These are phyloP conservation scores for Vaccinium darrowii DNA, from an alignment of 148 eudicot species.

Conservation along the genomic window DNA sequence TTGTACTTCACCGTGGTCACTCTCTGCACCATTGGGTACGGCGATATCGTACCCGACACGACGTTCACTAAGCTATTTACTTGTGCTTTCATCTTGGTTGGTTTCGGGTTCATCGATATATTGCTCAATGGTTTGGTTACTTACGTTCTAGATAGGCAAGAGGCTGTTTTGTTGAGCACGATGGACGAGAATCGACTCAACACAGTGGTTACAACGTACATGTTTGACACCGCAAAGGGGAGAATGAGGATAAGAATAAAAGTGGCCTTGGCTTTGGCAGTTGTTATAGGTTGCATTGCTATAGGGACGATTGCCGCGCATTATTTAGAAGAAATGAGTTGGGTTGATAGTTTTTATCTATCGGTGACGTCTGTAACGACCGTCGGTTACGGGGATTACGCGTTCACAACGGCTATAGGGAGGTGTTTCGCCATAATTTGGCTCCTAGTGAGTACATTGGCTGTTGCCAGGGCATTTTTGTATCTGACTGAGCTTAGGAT, in stretches of 20 bases:
- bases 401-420: conserved; percentile 46
- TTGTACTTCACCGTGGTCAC: conserved; percentile 59
- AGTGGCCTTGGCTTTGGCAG: conserved; percentile 51
- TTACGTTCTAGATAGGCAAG: conserved; percentile 51
- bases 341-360: conserved; percentile 66
- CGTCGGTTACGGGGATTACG: conserved; percentile 66
- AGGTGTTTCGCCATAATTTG: conserved; percentile 65
- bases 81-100: conserved; percentile 49
- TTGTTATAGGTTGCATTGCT: conserved; percentile 42
- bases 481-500: conserved; percentile 64
- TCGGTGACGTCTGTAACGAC: conserved; percentile 78
- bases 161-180: conserved; percentile 42
- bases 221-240: conserved; percentile 41
- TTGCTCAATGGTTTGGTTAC: conserved; percentile 46
- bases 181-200: conserved; percentile 38
- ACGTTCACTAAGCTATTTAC: conserved; percentile 52
- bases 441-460: conserved; percentile 59
- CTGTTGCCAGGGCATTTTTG: conserved; percentile 65
- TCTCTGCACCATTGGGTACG: conserved; percentile 60
- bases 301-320: conserved; percentile 45
- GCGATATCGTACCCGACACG: conserved; percentile 55
- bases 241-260: conserved; percentile 60
- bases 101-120: conserved; percentile 57
- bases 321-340: conserved; percentile 36
- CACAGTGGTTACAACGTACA: conserved; percentile 31